phyloP scores from a whole-genome alignment of 176 grass and related monocot genomes.

The Saccharum spontaneum region DNA sequence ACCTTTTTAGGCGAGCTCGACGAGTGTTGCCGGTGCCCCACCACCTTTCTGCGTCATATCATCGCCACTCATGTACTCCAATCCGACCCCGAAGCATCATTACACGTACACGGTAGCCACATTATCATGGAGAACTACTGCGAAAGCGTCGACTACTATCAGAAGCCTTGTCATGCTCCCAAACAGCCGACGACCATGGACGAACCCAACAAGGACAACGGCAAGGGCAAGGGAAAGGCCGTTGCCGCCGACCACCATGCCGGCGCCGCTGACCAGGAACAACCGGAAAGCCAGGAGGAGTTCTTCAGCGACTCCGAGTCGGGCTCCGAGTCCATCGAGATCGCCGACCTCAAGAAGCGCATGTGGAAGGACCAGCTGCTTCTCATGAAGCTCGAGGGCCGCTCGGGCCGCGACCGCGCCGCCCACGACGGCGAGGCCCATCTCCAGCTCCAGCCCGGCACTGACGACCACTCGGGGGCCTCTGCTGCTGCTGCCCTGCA shows the following conservation, averaged over 20 bases:
- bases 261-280: background rate
- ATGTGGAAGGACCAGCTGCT: conserved; percentile 59
- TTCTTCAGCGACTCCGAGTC: too few species aligned
- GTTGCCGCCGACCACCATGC: background rate
- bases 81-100: background rate
- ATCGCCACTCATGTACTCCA: background rate
- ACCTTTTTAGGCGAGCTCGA: background rate
- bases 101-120: background rate
- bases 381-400: conserved; percentile 41
- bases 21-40: background rate
- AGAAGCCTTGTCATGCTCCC: conserved; percentile 7
- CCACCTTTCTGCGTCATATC: background rate
- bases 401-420: background rate
- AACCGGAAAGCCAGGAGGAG: conserved; percentile 11
- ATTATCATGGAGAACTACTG: conserved; percentile 2
- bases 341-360: too few species aligned
- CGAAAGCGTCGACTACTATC: background rate
- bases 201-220: background rate
- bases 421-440: background rate
- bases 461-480: background rate
- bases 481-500: background rate
- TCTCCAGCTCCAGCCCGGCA: background rate
- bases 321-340: too few species aligned
- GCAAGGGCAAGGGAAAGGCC: background rate
- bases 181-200: background rate